A percentile compares a stretch with the other conserved stretches of the same genome.
Evolutionary conservation across 2,329 filamentous ascomycete genomes (phyloP).

Genomic region (Trichoderma koningiopsis): DNA sequence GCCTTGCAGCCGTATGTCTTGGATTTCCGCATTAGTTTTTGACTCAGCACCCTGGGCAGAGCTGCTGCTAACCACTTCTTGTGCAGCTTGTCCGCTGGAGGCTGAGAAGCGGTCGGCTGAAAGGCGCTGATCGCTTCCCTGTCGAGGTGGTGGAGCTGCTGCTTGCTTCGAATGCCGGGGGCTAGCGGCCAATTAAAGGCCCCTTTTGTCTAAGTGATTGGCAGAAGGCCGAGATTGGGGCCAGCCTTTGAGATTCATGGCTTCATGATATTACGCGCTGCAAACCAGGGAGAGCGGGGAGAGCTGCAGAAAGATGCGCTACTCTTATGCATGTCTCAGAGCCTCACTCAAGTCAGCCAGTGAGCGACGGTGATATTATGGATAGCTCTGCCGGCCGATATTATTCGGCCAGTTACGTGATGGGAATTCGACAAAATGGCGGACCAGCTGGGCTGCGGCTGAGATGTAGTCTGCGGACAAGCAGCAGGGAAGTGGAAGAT

Average conservation of each 20-base stretch:
- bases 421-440: not conserved
- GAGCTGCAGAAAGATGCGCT: constrained; percentile 1
- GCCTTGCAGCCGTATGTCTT: constrained; percentile 12
- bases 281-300: constrained; percentile 2
- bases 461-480: constrained; percentile 3
- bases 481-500: not conserved
- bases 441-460: constrained; percentile 13
- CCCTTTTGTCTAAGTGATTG: constrained; percentile 15
- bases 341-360: constrained; percentile 6
- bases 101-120: constrained; percentile 23
- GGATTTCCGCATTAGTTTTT: not conserved
- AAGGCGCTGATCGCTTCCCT: constrained; percentile 22
- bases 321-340: constrained; percentile 24
- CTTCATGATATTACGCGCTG: constrained; percentile 16
- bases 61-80: not conserved
- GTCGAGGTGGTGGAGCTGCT: constrained; percentile 18
- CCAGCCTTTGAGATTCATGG: constrained; percentile 11
- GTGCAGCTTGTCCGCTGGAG: constrained; percentile 12
- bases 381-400: not conserved
- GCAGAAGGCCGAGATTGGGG: not conserved
- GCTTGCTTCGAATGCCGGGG: constrained; percentile 22
- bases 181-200: constrained; percentile 15
- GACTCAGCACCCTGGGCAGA: not conserved
- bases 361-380: not conserved
- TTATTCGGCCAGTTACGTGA: constrained; percentile 12